Percentiles rank a stretch among this genome's conserved stretches.
Conservation (phyloP, 345 rosid genomes). For the Ceriops decandra region DNA sequence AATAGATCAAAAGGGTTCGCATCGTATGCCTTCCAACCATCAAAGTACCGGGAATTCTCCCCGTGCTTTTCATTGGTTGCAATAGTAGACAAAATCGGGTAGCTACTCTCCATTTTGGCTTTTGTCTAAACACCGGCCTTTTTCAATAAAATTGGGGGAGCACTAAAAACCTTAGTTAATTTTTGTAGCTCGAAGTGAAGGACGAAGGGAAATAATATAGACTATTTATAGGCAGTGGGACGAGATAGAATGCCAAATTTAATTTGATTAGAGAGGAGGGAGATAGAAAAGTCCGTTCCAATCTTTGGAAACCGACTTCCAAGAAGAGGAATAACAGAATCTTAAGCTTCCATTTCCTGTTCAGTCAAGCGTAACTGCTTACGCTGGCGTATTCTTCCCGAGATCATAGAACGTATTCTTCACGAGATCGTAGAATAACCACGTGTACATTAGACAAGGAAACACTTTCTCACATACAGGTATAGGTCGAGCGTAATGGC, state of each 20-base stretch:
- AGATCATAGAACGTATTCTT: neutral
- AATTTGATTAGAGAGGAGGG: neutral
- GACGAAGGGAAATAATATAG: neutral
- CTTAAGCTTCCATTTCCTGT: neutral
- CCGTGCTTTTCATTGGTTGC: slow-evolving; percentile 62
- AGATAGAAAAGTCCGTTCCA: neutral
- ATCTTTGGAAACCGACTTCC: neutral
- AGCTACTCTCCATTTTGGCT: slow-evolving; percentile 12
- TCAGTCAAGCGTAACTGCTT: slow-evolving; percentile 11
- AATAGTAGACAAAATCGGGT: slow-evolving; percentile 45
- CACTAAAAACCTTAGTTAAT: neutral
- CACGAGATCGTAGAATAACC: too few species aligned
- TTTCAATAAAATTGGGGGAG: neutral
- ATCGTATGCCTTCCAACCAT: slow-evolving; percentile 85
- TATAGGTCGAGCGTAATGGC: too few species aligned
- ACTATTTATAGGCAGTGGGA: slow-evolving; percentile 6
- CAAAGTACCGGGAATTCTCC: slow-evolving; percentile 68
- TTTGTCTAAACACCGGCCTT: neutral
- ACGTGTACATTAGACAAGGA: too few species aligned
- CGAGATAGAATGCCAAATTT: neutral
- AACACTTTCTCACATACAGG: too few species aligned
- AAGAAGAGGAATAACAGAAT: neutral
- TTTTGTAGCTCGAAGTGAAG: neutral
- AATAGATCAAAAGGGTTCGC: slow-evolving; percentile 54
- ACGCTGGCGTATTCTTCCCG: neutral